Conservation (phyloP, 768 basidiomycete species). For the Suillus occidentalis region DNA sequence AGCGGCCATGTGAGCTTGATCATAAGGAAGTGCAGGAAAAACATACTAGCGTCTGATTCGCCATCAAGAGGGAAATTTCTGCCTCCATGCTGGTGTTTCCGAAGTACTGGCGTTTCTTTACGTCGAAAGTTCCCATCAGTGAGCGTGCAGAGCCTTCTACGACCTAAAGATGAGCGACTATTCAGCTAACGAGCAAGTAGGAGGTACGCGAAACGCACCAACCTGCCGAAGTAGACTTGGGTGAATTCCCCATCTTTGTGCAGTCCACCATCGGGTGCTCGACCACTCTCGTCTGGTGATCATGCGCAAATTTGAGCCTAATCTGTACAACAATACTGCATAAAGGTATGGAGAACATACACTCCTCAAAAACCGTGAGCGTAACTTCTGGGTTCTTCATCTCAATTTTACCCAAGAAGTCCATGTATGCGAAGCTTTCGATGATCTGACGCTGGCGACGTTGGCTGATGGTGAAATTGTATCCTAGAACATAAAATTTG, state of each 20-base stretch:
- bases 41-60: conserved; percentile 85
- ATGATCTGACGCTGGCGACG: conserved; percentile 64
- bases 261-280: conserved; percentile 47
- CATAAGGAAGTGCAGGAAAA: not conserved
- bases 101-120: conserved; percentile 88
- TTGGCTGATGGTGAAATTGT: conserved; percentile 74
- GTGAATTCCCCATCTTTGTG: conserved; percentile 69
- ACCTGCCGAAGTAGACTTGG: conserved; percentile 80
- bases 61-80: conserved; percentile 94
- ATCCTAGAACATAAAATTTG: conserved; percentile 74
- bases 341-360: conserved; percentile 42
- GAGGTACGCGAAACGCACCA: conserved; percentile 56
- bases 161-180: conserved; percentile 38
- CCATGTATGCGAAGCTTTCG: conserved; percentile 85
- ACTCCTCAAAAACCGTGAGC: conserved; percentile 83
- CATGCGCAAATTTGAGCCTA: not conserved
- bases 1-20: not conserved
- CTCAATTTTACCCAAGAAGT: conserved; percentile 74
- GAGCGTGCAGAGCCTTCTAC: conserved; percentile 66
- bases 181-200: not conserved
- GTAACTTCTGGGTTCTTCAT: conserved; percentile 77
- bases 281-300: conserved; percentile 47
- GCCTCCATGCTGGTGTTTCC: conserved; percentile 99
- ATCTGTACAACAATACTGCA: not conserved
- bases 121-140: conserved; percentile 70